phyloP scores from a whole-genome alignment of 345 rosid genomes.

The Salix arbutifolia region DNA sequence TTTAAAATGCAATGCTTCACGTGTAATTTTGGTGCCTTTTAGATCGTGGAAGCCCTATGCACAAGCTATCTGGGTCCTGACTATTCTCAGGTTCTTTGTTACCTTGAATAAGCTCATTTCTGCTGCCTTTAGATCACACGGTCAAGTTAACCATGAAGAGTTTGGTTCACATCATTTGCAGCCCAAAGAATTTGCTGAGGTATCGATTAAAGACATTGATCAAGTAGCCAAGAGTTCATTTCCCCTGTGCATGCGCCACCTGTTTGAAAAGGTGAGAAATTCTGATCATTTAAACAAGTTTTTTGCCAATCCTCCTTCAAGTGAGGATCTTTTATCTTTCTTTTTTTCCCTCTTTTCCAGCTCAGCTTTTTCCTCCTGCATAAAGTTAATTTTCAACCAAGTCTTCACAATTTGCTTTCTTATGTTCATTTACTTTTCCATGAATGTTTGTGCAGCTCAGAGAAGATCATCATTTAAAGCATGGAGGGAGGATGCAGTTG shows the following conservation, averaged over 20 bases:
- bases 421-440: neutral
- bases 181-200: conserved; percentile 67
- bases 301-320: neutral
- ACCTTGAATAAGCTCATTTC: neutral
- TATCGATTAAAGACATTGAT: conserved; percentile 79
- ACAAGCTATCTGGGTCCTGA: conserved; percentile 85
- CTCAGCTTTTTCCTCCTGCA: neutral
- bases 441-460: conserved; percentile 48
- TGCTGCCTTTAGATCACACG: neutral
- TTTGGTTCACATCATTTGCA: conserved; percentile 31
- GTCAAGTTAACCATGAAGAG: conserved; percentile 4
- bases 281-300: neutral
- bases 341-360: neutral
- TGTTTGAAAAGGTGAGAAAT: conserved; percentile 69
- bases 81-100: conserved; percentile 64
- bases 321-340: neutral
- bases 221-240: conserved; percentile 70
- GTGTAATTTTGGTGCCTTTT: conserved; percentile 14
- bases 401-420: neutral
- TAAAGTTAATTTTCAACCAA: neutral
- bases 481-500: conserved; percentile 96
- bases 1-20: conserved; percentile 9
- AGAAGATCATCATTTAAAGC: conserved; percentile 95
- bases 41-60: conserved; percentile 80
- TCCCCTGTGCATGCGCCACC: conserved; percentile 90